Base-by-base conservation (phyloP, 2,329 filamentous ascomycete genomes). In the Penicillium polonicum region DNA sequence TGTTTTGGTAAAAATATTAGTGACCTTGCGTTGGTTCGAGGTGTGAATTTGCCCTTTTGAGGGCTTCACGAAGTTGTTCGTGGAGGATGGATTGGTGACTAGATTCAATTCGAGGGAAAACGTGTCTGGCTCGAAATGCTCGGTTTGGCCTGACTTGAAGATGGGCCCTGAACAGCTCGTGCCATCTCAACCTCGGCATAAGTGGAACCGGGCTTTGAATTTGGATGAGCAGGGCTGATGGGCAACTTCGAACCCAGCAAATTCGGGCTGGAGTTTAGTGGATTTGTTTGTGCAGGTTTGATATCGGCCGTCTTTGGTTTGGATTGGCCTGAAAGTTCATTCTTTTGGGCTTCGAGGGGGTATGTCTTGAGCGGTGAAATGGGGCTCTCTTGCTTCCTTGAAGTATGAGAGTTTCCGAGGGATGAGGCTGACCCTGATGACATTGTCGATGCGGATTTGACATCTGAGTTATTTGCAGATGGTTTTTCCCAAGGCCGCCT, bases 1-100 rank as follows among this genome's bases (percentile, higher is more conserved):
- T 44, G 38, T 35, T 39, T 45, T 41, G 41, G 38, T 57, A 45
- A 12, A 33, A 48, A 57, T 53, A 57, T 57, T 57, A 57, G 29
- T 33, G 39, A 33, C 27, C 49, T 48, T 53, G 49, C 27, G 25
- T 45, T 46, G 41, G 13, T 31, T 23, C 9, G 39, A 25, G 31
- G 15, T 19, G 8, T 48, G 21, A 19, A 19, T 27, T 27, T 35
- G 9, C 43, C 43, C 21, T 13, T 19, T 9, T 19, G 8, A 21
- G 29, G 35, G 38, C 23, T 48, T 31, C 19, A 52, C 10, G 12
- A 48, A n/a, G 19, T 35, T 48, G 27, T 35, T 23, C 5, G 19
- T 15, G 39, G 27, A 3, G 29, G 23, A 31, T 44, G 15, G 10
- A 29, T 29, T 39, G 27, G 19, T 17, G 21, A 17, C 29, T 33